phyloP scores from a whole-genome alignment of 2,329 filamentous ascomycete species.

The Aplosporella prunicola region DNA sequence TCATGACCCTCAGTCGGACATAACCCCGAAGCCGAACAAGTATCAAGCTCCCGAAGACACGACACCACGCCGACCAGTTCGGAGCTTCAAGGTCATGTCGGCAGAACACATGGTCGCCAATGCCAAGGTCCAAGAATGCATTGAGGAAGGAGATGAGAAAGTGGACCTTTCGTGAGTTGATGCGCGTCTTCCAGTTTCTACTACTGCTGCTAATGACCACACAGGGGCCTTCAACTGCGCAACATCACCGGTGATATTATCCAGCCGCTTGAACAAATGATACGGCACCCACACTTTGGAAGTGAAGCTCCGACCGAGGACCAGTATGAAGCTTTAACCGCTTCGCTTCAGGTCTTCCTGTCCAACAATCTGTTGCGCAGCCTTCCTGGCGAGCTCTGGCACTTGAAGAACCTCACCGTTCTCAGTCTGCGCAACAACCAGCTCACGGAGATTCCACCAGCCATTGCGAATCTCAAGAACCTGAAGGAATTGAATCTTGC shows the following conservation, averaged over 20 bases:
- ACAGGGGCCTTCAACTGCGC: constrained; percentile 18
- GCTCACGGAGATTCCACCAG: constrained; percentile 51
- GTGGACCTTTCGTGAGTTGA: constrained; percentile 53
- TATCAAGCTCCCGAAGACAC: no score
- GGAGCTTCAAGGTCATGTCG: no score
- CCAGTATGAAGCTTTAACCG: constrained; percentile 50
- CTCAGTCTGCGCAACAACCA: constrained; percentile 58
- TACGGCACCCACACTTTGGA: constrained; percentile 37
- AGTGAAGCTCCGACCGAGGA: constrained; percentile 49
- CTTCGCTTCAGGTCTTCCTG: constrained; percentile 52
- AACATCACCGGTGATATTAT: constrained; percentile 49
- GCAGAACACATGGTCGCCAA: neutral
- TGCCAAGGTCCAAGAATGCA: constrained; percentile 10
- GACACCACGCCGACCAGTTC: neutral
- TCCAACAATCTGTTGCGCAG: constrained; percentile 48
- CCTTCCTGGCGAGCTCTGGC: constrained; percentile 53
- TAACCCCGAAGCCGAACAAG: constrained; percentile 11
- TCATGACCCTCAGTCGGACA: neutral
- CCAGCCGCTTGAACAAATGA: constrained; percentile 40
- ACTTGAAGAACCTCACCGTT: constrained; percentile 51
- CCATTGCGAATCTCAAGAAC: constrained; percentile 48
- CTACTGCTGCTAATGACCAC: constrained; percentile 9
- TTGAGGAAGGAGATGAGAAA: constrained; percentile 50
- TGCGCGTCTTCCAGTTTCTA: neutral
- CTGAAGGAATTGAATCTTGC: constrained; percentile 57